These are phyloP conservation scores for Hericium erinaceus DNA, from an alignment of 768 basidiomycete species.

Conservation along the genomic window DNA sequence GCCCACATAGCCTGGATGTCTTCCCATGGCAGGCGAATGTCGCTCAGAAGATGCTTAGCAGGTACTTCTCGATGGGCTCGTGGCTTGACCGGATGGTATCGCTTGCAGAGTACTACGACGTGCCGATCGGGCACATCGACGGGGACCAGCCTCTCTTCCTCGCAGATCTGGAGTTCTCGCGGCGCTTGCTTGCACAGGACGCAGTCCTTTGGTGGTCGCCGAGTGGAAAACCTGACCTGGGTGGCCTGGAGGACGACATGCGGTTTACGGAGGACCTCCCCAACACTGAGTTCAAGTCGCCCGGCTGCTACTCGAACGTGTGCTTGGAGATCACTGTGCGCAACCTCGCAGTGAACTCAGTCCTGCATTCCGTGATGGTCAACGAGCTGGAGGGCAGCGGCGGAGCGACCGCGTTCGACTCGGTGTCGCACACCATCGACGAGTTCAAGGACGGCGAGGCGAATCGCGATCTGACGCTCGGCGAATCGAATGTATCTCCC, in stretches of 20 bases:
- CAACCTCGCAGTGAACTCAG: constrained; percentile 89
- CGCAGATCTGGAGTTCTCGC: constrained; percentile 86
- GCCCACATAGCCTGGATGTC: constrained; percentile 63
- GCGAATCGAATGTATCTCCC: constrained; percentile 82
- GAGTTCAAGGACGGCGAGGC: constrained; percentile 72
- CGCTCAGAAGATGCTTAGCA: constrained; percentile 71
- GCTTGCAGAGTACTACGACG: constrained; percentile 84
- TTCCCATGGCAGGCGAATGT: constrained; percentile 88
- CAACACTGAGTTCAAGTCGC: constrained; percentile 73
- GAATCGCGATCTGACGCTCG: constrained; percentile 66
- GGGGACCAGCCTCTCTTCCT: constrained; percentile 83
- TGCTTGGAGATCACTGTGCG: constrained; percentile 84
- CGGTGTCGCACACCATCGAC: constrained; percentile 82
- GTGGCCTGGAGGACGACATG: constrained; percentile 85
- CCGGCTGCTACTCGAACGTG: constrained; percentile 88
- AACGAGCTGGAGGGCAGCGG: constrained; percentile 97
- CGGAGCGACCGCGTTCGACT: constrained; percentile 89
- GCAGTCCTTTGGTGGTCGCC: constrained; percentile 96
- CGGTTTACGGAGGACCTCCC: constrained; percentile 68
- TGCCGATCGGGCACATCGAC: constrained; percentile 88
- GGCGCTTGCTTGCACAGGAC: constrained; percentile 79
- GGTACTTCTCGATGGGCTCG: constrained; percentile 66
- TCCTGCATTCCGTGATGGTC: constrained; percentile 88
- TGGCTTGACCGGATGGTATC: constrained; percentile 78
- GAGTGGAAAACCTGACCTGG: constrained; percentile 81